Evolutionary conservation across 805 yeast genomes (phyloP), one percentile per base, ranked within the genome.

Genomic region (Tetrapisispora phaffii): DNA sequence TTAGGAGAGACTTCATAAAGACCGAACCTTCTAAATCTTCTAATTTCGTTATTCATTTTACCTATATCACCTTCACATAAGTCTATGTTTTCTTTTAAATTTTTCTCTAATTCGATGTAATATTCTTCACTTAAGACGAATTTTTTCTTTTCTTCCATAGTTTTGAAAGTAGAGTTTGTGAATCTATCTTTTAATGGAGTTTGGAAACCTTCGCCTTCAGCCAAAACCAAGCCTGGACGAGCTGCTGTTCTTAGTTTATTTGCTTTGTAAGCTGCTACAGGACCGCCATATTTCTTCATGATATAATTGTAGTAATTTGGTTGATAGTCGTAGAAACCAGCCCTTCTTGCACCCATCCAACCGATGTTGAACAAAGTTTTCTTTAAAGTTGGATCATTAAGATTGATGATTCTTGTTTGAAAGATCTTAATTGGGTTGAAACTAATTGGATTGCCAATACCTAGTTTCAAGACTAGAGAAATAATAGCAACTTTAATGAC

Each of bases 291-390:
- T 55, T 76, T 71, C 52, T 79, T 74, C 59, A 84, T 76, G 56
- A 74, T 73, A 54, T 66, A 67, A 42, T 80, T 77, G 56, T 90
- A 78, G 71, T 78, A 82, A 56, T 67, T 72, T 49, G 79, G 82
- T 56, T 76, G 76, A 73, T 82, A 90, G 50, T 79, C 87, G 34
- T 77, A 82, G 23, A 77, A 67, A 19, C 81, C 73, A 13, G 82
- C 82, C 53, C 80, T 80, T 63, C 80, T 82, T 21, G 93, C 75
- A 44, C 96, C 95, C n/a, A 96, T 87, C 97, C 97, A 93, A 41
- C 97, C 97, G 53, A 89, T 68, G 4, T 66, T 64, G 29, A 79
- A 53, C 54, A 89, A 73, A 47, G 75, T 70, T 21, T 62, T 60
- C 50, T 57, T 70, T 53, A 58, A 55, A 47, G 44, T 50, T 42